Evolutionary conservation across 305 asterid species (phyloP), one percentile per base, ranked within the genome.

Genomic region (Stenogyne calaminthoides): DNA sequence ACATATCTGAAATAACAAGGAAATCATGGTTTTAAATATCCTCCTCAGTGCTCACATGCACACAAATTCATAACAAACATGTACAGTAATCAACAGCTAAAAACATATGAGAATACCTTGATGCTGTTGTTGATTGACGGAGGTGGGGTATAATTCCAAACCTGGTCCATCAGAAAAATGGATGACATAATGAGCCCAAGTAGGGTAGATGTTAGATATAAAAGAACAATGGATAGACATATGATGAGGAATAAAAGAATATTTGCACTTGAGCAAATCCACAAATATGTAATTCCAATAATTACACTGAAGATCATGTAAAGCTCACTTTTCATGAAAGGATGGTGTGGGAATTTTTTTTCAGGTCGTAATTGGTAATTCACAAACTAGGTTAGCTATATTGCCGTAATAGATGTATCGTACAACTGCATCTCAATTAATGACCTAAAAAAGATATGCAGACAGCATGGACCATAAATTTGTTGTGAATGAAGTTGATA

Each of bases 101-200:
- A 63, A 70, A 60, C 55, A 67, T 67, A 49, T 19, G 66, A 59
- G 60, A 56, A 64, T 82, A 92, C 98, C 98, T 92, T 92, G 77
- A 92, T 92, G 78, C 98, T 92, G 75, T 89, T 90, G 86, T 92
- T 92, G 79, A 92, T 89, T 70, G 96, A 36, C 25, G 97, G 95
- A 39, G 85, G 80, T 58, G 91, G 91, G 77, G 82, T 80, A 71
- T 80, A 86, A 79, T 92, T 92, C 81, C 93, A 84, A 20, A 92
- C 98, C 98, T 92, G 89, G 67, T 54, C 63, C 76, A 78, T 71
- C 64, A 64, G 75, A 78, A 69, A 72, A 56, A 49, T 52, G 63
- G 63, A 64, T 9, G 63, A 71, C 57, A 5, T 52, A 42, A 57
- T 72, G 72, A 71, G 63, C 16, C 63, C 47, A 37, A 62, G 14